Base-by-base conservation (phyloP, 1,284 basidiomycete genomes). In the Cryptococcus hybrid region DNA sequence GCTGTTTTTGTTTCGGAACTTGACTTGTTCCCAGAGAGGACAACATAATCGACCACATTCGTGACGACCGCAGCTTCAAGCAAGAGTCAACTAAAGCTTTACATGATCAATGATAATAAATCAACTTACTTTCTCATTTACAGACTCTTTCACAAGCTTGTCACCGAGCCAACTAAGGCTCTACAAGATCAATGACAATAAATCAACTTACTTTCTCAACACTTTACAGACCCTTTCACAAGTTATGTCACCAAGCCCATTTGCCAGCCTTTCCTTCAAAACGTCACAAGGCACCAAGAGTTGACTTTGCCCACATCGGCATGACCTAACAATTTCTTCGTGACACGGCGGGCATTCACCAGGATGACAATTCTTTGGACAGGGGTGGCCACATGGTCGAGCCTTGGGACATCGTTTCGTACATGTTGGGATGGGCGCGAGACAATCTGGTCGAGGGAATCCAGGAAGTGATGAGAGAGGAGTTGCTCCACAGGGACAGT, bases 41-140 rank as follows among this genome's bases (percentile, higher is more conserved):
- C 93, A 96, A 70, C 92, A 96, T 39, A 87, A 60, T 2, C 92
- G 83, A 15, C 83, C 82, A 69, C 92, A 96, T 63, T 88, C 86
- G 70, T 96, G 92, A 39, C 85, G 80, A 0, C 91, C 91, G 70
- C 91, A 94, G 43, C 68, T 74, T 30, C 38, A 40, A 30, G 12
- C 15, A 24, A 51, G 18, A 34, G 46, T 37, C 44, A 49, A 38
- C 56, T 47, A 56, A 30, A 4, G 30, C 30, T 30, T 4, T 30
- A 30, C 30, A 30, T 3, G 30, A 30, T 30, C 30, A 30, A 30
- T 30, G 30, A 30, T 4, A 30, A 30, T 24, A 24, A 24, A 30
- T 3, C 1, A 35, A 65, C 65, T 62, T 57, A 71, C 68, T 69
- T 74, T 38, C 89, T 84, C 8, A 91, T 18, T 18, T 18, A 18